A percentile compares a stretch with the other conserved stretches of the same genome.
Conservation (phyloP, 164 flowering plant species). For the Amborella trichopoda region DNA sequence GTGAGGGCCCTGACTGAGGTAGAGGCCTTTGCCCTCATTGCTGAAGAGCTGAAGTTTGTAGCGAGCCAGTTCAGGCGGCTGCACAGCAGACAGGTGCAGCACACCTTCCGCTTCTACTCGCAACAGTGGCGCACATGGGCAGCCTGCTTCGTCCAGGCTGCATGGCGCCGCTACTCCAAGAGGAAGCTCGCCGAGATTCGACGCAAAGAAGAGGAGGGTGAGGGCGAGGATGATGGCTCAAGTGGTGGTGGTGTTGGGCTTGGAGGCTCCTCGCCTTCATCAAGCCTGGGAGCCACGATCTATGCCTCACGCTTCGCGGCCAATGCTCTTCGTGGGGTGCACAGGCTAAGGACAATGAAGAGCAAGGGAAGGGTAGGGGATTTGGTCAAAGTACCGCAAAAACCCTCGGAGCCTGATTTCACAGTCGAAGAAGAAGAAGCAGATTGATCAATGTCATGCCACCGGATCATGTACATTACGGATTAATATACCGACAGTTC, state of each 20-base stretch:
- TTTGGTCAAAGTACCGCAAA: conserved; percentile 39
- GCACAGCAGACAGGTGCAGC: conserved; percentile 94
- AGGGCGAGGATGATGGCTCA: conserved; percentile 12
- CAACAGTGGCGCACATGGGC: conserved; percentile 99
- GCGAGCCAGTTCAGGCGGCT: conserved; percentile 94
- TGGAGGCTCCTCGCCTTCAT: no score
- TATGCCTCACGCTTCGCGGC: conserved; percentile 77
- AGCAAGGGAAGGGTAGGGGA: conserved; percentile 22
- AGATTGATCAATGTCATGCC: no score
- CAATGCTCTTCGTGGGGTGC: conserved; percentile 82
- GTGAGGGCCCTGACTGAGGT: conserved; percentile 85
- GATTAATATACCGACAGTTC: no score
- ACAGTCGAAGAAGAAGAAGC: conserved; percentile 46
- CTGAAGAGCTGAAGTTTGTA: conserved; percentile 91
- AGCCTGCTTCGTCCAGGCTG: conserved; percentile 95
- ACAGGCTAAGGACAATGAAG: conserved; percentile 43
- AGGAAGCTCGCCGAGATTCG: conserved; percentile 59
- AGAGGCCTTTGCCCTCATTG: conserved; percentile 64
- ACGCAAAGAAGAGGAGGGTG: conserved; percentile 52
- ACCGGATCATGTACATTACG: no score
- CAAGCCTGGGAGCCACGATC: conserved; percentile 73
- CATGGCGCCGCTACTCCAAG: conserved; percentile 85
- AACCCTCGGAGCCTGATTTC: conserved; percentile 95
- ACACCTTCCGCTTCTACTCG: conserved; percentile 93
- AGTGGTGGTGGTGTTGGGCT: conserved; percentile 19